Evolutionary conservation across 306 rosid species (phyloP).

Genomic region (Mimosa bimucronata): DNA sequence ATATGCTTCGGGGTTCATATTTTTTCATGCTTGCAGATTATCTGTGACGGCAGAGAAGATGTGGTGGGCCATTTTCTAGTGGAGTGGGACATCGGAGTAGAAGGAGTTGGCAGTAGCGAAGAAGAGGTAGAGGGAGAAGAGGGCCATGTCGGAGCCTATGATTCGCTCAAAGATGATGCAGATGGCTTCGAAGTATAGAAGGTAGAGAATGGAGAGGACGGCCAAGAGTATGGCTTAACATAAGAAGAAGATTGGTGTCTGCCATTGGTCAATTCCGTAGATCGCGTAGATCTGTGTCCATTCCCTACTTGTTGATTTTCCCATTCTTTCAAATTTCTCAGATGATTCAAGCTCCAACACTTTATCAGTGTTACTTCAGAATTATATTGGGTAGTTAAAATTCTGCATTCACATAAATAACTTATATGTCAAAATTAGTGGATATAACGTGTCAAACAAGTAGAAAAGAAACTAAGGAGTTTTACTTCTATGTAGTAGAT

Average conservation of each 20-base stretch:
- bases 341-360: not conserved
- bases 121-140: slow-evolving; percentile 83
- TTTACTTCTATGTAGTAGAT: not conserved
- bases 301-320: slow-evolving; percentile 72
- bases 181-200: slow-evolving; percentile 63
- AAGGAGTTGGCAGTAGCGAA: slow-evolving; percentile 88
- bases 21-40: too few relatives aligned
- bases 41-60: slow-evolving; percentile 78
- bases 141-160: slow-evolving; percentile 77
- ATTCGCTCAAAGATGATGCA: slow-evolving; percentile 66
- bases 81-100: slow-evolving; percentile 91
- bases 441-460: not conserved
- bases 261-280: slow-evolving; percentile 95
- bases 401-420: not conserved
- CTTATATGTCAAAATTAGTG: not conserved
- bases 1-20: too few relatives aligned
- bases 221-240: slow-evolving; percentile 79
- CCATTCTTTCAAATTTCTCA: slow-evolving; percentile 47
- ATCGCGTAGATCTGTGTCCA: slow-evolving; percentile 97
- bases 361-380: not conserved
- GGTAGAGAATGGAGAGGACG: slow-evolving; percentile 63
- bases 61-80: slow-evolving; percentile 85
- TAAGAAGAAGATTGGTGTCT: slow-evolving; percentile 71
- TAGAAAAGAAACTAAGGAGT: not conserved
- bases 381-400: not conserved